Conservation (phyloP, 257 asterid species). For the Cordia subcordata region DNA sequence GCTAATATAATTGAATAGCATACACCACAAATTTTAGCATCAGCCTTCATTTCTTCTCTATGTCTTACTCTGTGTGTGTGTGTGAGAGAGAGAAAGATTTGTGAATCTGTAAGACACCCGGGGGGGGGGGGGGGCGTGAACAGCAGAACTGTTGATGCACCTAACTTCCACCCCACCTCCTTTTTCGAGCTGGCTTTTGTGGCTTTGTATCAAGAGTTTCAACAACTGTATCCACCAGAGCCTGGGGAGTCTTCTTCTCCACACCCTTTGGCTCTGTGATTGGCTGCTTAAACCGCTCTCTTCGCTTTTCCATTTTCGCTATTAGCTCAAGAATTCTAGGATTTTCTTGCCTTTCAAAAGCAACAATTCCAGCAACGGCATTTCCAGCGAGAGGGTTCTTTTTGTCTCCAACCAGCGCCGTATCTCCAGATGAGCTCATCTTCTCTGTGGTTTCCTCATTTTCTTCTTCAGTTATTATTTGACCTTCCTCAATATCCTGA, state of each 20-base stretch:
- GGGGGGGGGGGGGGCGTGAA: too few relatives aligned
- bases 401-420: constrained; percentile 1
- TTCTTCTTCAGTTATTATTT: constrained; percentile 32
- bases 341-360: constrained; percentile 30
- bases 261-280: constrained; percentile 19
- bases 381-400: constrained; percentile 10
- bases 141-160: too few relatives aligned
- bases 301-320: constrained; percentile 61
- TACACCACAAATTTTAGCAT: too few relatives aligned
- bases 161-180: constrained; percentile 55
- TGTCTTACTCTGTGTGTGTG: too few relatives aligned
- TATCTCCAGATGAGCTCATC: constrained; percentile 12
- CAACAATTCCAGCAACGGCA: constrained; percentile 13
- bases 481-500: constrained; percentile 66
- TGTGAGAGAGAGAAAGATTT: too few relatives aligned
- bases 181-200: constrained; percentile 52
- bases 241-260: constrained; percentile 22
- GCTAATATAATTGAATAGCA: too few relatives aligned
- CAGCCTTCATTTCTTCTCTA: too few relatives aligned
- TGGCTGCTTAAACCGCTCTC: constrained; percentile 52
- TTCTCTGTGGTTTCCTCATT: constrained; percentile 17
- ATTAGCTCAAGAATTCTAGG: constrained; percentile 44
- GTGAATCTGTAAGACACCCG: too few relatives aligned
- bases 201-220: constrained; percentile 22
- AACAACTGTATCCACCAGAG: constrained; percentile 15